Evolutionary conservation across 176 grass and related monocot genomes (phyloP).

Genomic region (Stipa capillata): DNA sequence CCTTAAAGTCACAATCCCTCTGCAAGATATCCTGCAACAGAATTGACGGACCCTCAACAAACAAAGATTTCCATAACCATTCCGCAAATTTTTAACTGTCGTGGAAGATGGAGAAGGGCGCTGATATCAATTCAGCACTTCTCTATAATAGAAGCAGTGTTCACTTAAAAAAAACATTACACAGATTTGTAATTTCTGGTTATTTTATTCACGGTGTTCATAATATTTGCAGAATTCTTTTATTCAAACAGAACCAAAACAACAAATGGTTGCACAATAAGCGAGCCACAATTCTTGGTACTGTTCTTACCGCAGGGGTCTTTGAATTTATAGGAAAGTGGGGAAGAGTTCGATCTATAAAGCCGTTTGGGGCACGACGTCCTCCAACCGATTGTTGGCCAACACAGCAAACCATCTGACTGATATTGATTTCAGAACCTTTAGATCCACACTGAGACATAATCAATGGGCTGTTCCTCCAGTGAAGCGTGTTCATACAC

Average conservation of each 20-base stretch:
- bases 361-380: slow-evolving; percentile 76
- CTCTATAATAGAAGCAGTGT: no score
- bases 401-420: slow-evolving; percentile 96
- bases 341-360: slow-evolving; percentile 93
- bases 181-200: not conserved
- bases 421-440: slow-evolving; percentile 96
- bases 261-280: slow-evolving; percentile 13
- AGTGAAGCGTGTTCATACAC: slow-evolving; percentile 80
- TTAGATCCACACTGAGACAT: slow-evolving; percentile 99
- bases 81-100: not conserved
- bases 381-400: slow-evolving; percentile 98
- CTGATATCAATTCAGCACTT: not conserved
- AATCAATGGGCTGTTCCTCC: slow-evolving; percentile 95
- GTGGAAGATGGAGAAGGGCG: not conserved
- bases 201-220: not conserved
- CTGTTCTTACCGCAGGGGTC: slow-evolving; percentile 77
- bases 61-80: slow-evolving; percentile 10
- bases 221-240: slow-evolving; percentile 3
- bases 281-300: slow-evolving; percentile 21
- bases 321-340: slow-evolving; percentile 93
- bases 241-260: not conserved
- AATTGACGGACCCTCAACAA: not conserved
- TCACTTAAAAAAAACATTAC: not conserved
- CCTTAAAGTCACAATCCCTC: not conserved
- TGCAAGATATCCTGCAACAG: not conserved